phyloP scores from a whole-genome alignment of 257 asterid genomes.

The Solanum medicagineum region DNA sequence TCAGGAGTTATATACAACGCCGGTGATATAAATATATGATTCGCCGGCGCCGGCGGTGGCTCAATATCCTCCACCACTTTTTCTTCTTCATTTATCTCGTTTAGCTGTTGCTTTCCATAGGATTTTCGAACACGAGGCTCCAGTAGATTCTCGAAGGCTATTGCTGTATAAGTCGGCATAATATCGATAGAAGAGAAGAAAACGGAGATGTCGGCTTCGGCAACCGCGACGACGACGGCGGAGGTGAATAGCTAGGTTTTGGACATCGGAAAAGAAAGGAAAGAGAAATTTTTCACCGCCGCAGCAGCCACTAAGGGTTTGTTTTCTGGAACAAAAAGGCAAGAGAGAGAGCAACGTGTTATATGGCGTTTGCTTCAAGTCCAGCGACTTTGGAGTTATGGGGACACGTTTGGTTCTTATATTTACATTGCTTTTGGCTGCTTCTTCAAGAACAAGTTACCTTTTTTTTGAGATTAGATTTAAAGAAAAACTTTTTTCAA shows the following conservation, averaged over 20 bases:
- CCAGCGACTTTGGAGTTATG: not conserved
- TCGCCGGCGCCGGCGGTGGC: constrained; percentile 2
- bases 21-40: constrained; percentile 67
- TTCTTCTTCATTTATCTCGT: not conserved
- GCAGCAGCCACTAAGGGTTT: not conserved
- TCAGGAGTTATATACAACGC: constrained; percentile 65
- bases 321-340: not conserved
- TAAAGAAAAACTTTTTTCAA: not conserved
- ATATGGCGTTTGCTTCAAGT: not conserved
- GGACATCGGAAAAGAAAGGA: not conserved
- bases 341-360: not conserved
- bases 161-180: constrained; percentile 52
- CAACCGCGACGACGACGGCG: not conserved
- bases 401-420: not conserved
- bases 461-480: not conserved
- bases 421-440: not conserved
- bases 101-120: constrained; percentile 2
- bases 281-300: not conserved
- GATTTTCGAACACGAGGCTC: constrained; percentile 42
- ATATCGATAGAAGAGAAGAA: not conserved
- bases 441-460: constrained; percentile 3
- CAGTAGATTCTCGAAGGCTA: constrained; percentile 40
- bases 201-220: not conserved
- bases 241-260: not conserved
- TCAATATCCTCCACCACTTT: not conserved